Evolutionary conservation across 768 basidiomycete species (phyloP).

Genomic region (Clitopilus passeckerianus): DNA sequence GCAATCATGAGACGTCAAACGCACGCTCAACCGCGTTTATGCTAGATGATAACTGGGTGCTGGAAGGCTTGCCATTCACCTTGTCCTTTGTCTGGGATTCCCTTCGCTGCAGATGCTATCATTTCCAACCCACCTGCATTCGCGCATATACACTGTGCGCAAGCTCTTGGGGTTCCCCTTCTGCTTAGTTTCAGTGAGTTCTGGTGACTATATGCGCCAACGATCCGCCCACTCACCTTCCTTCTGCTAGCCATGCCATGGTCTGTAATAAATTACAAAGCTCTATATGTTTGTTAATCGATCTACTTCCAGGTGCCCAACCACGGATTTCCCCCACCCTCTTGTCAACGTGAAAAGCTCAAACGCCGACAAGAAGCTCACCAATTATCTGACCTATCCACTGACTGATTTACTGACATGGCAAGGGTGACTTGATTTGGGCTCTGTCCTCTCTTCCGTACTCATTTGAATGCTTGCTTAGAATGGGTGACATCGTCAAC

Average conservation of each 20-base stretch:
- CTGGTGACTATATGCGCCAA: conserved; percentile 6
- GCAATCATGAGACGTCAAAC: not conserved
- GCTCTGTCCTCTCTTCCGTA: not conserved
- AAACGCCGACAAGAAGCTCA: conserved; percentile 48
- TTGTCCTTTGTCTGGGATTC: conserved; percentile 32
- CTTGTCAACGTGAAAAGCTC: conserved; percentile 53
- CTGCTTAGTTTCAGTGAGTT: conserved; percentile 53
- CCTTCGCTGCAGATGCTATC: conserved; percentile 59
- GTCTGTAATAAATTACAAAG: conserved; percentile 17
- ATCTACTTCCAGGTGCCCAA: conserved; percentile 35
- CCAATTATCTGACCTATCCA: conserved; percentile 54
- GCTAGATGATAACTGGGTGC: conserved; percentile 56
- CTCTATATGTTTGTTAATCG: not conserved
- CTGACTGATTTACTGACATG: conserved; percentile 58
- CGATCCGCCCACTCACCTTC: not conserved
- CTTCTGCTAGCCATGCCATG: conserved; percentile 58
- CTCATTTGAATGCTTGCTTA: conserved; percentile 14
- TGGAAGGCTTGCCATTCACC: conserved; percentile 49
- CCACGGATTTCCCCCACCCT: conserved; percentile 54
- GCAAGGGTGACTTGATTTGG: conserved; percentile 40
- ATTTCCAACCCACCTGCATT: conserved; percentile 67
- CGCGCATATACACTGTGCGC: conserved; percentile 61
- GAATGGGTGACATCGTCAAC: conserved; percentile 58
- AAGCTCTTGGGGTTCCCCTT: conserved; percentile 55
- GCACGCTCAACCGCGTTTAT: not conserved